Base-by-base conservation (phyloP, 768 basidiomycete genomes). In the Pleurotus djamor region DNA sequence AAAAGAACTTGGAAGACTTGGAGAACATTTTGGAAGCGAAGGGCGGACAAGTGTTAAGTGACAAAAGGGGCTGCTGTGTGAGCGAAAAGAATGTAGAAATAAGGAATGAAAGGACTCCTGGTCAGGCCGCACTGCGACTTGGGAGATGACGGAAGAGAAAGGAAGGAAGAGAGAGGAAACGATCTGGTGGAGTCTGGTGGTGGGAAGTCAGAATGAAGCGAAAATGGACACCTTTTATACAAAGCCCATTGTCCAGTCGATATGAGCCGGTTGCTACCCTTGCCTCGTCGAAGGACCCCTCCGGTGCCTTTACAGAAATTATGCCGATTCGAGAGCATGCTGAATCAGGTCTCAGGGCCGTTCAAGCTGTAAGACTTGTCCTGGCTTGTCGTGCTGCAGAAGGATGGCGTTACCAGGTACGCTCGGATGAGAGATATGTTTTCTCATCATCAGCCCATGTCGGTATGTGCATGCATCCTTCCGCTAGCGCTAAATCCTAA, bases 11-110 rank as follows among this genome's bases (percentile, higher is more conserved):
- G 10, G 52, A 45, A 43, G 61, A 58, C 49, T 60, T 47, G 45
- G 65, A 65, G 45, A 66, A 60, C 68, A 69, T 67, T 43, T 45
- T 62, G 52, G 64, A 69, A 66, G 59, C 60, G 60, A 28, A 6
- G 17, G 33, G 33, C 43, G 45, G 34, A 38, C 35, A 44, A 55
- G 21, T 32, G 48, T 44, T 57, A 28, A 43, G 32, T 57, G 63
- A 62, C 64, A 55, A 62, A 57, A 47, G 63, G 58, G 61, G 51
- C 45, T 47, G 45, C 16, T 12, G 13, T 6, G 16, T 35, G 54
- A 57, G 51, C 21, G 32, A 41, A 56, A 58, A n/a, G 59, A 41
- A 43, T 48, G 44, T 35, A 48, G 50, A 49, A 49, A 60, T 37
- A 32, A 57, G 47, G 52, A 59, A 57, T 17, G 41, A 36, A 52